These are phyloP conservation scores for Aspergillus jensenii DNA, from an alignment of 2,329 filamentous ascomycete species.

Conservation along the genomic window DNA sequence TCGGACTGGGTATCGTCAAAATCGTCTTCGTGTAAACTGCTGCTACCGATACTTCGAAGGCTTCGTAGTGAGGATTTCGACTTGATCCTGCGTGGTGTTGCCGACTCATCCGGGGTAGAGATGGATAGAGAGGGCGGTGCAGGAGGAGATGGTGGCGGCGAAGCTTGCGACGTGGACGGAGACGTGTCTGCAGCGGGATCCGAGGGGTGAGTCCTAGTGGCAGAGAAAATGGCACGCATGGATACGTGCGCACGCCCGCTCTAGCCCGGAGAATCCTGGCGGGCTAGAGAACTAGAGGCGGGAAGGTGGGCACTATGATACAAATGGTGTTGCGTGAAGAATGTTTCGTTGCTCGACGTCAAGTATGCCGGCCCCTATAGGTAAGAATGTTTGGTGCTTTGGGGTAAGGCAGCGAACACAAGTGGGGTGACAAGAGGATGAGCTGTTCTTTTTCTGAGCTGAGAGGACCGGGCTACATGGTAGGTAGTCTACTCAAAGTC, in stretches of 20 bases:
- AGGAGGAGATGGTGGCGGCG: slow-evolving; percentile 27
- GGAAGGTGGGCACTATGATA: slow-evolving; percentile 17
- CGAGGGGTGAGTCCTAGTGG: slow-evolving; percentile 28
- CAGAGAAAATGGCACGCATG: slow-evolving; percentile 40
- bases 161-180: slow-evolving; percentile 29
- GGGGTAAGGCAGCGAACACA: not conserved
- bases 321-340: slow-evolving; percentile 11
- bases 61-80: slow-evolving; percentile 39
- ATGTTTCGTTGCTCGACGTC: slow-evolving; percentile 11
- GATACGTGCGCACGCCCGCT: slow-evolving; percentile 26
- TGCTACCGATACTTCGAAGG: slow-evolving; percentile 35
- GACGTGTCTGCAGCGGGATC: slow-evolving; percentile 24
- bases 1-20: slow-evolving; percentile 21
- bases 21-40: slow-evolving; percentile 34
- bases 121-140: slow-evolving; percentile 26
- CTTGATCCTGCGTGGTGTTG: slow-evolving; percentile 30
- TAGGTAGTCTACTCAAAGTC: not conserved
- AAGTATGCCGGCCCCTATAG: slow-evolving; percentile 13
- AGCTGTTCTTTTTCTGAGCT: slow-evolving; percentile 7
- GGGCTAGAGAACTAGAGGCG: slow-evolving; percentile 14
- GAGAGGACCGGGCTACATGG: not conserved
- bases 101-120: slow-evolving; percentile 28
- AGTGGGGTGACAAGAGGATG: slow-evolving; percentile 5
- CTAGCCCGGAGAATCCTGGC: slow-evolving; percentile 15
- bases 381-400: slow-evolving; percentile 9